Conservation (phyloP, 306 rosid species). For the Amphicarpaea edgeworthii region DNA sequence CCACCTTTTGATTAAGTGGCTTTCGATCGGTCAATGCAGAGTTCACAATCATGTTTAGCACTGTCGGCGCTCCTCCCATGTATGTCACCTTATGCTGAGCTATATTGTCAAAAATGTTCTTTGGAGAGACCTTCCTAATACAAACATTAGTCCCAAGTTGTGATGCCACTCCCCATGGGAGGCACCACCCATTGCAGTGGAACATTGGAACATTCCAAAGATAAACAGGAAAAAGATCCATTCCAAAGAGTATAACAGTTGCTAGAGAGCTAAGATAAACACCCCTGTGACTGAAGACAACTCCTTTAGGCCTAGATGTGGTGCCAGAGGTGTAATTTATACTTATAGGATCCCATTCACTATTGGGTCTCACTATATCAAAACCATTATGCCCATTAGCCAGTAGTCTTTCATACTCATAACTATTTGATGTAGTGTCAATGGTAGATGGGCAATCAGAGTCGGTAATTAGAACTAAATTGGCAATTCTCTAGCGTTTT, state of each 20-base stretch:
- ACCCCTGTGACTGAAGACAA: constrained; percentile 86
- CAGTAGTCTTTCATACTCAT: constrained; percentile 71
- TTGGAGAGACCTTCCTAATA: constrained; percentile 69
- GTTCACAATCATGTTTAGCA: constrained; percentile 84
- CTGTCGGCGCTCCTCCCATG: constrained; percentile 87
- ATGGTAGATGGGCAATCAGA: constrained; percentile 43
- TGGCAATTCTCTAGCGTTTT: constrained; percentile 50
- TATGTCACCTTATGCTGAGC: constrained; percentile 71
- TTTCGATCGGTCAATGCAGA: constrained; percentile 53
- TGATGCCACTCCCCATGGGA: constrained; percentile 86
- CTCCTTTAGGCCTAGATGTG: constrained; percentile 92
- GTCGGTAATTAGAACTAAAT: constrained; percentile 65
- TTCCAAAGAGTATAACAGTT: constrained; percentile 67
- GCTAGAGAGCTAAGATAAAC: constrained; percentile 82
- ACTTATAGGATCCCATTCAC: constrained; percentile 87
- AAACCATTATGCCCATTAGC: constrained; percentile 55
- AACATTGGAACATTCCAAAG: constrained; percentile 93
- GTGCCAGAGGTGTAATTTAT: constrained; percentile 92
- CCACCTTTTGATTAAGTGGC: constrained; percentile 68
- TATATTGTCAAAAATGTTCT: constrained; percentile 63
- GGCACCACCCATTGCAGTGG: constrained; percentile 94
- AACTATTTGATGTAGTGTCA: constrained; percentile 39
- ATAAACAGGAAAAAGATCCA: constrained; percentile 74
- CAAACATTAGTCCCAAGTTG: constrained; percentile 79
- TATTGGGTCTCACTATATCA: constrained; percentile 61